Evolutionary conservation across 2,329 filamentous ascomycete species (phyloP), one percentile per base, ranked within the genome.

Genomic region (Cladophialophora chaetospira): DNA sequence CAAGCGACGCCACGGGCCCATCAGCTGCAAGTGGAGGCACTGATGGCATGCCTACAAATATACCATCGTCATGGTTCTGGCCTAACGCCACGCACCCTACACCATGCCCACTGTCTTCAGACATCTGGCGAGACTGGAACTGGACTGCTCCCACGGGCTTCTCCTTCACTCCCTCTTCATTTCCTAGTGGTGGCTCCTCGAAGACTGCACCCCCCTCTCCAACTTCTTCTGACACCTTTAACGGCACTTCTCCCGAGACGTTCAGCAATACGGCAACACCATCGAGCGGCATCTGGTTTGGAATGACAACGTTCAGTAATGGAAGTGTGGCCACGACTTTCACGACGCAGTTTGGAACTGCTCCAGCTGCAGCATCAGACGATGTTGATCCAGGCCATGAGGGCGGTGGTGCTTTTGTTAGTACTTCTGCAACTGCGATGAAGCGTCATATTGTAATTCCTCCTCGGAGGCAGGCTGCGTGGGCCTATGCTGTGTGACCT

Each of bases 121-220:
- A 36, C 15, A 11, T 50, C 9, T 60, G 58, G 58, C 17, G 21
- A 10, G 53, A 60, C 29, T 60, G 58, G 58, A 60, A 54, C 25
- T 33, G 35, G 43, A 56, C 48, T 9, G 26, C 13, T 23, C 42
- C 23, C 2, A 44, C 23, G 10, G 23, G 17, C 6, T 15, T 10
- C 8, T 3, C 36, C 2, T 40, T 21, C n/a, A 29, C 15, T 10
- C 19, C 43, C n/a, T 35, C 36, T 26, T 40, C 45, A 9, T 11
- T 19, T 9, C 19, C 25, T 28, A 5, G 4, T 2, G 10, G 13
- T 10, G 31, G 23, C 31, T 25, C 21, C 35, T 36, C 15, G 9
- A 11, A 19, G 15, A 40, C 36, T 40, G 10, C 35, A 2, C 11
- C 21, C 11, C 35, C 36, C 15, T 40, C 3, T 9, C 8, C 17